Evolutionary conservation across 73 alveolate genomes (phyloP).

Genomic region (Paramecium pentaurelia): DNA sequence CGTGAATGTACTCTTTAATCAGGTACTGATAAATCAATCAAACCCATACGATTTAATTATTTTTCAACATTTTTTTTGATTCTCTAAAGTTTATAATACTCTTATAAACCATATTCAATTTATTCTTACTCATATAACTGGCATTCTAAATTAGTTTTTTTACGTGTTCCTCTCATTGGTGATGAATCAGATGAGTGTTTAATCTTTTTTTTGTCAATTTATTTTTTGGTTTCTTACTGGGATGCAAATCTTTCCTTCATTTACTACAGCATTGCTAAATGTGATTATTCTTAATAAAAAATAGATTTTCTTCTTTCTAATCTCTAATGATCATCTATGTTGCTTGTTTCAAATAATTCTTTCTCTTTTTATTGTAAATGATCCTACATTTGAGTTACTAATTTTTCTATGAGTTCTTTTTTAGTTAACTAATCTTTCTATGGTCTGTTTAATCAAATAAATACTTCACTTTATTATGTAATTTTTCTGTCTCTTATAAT

Average conservation of each 20-base stretch:
- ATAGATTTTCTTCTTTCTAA: neutral
- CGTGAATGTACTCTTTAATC: neutral
- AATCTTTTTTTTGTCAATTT: neutral
- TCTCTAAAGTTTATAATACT: neutral
- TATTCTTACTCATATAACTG: neutral
- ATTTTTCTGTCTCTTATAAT: neutral
- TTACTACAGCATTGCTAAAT: neutral
- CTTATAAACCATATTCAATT: neutral
- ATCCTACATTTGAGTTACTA: neutral
- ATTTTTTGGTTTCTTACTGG: neutral
- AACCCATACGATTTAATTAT: neutral
- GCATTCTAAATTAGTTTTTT: neutral
- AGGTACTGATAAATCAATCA: neutral
- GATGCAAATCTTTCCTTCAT: neutral
- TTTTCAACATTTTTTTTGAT: neutral
- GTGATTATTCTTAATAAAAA: neutral
- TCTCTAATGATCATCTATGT: neutral
- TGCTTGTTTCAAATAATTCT: neutral
- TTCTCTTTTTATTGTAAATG: neutral
- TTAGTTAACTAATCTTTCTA: neutral
- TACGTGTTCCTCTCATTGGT: neutral
- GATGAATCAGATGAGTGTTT: neutral
- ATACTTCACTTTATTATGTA: neutral
- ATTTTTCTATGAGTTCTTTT: neutral
- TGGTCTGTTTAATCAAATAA: neutral